phyloP scores from a whole-genome alignment of 305 asterid genomes.

The Rubia occidens region DNA sequence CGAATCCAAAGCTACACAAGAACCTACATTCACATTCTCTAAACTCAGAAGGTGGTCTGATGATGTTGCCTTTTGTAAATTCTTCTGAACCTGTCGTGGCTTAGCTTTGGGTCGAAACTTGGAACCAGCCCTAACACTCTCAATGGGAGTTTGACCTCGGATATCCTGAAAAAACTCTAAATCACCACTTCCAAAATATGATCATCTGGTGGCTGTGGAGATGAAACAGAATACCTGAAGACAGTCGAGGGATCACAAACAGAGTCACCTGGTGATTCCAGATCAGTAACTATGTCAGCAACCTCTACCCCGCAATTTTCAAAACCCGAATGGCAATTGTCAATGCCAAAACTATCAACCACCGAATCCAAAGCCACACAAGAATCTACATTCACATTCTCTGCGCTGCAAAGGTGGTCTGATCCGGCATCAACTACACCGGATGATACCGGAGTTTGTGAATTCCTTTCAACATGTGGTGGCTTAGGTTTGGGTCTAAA shows the following conservation, averaged over 20 bases:
- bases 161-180: background rate
- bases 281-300: slow-evolving; percentile 32
- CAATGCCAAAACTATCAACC: slow-evolving; percentile 17
- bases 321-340: slow-evolving; percentile 28
- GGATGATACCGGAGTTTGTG: slow-evolving; percentile 24
- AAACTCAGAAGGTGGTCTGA: slow-evolving; percentile 15
- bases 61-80: slow-evolving; percentile 24
- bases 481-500: slow-evolving; percentile 59
- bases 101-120: slow-evolving; percentile 67
- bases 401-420: slow-evolving; percentile 17
- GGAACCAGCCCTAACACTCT: slow-evolving; percentile 40
- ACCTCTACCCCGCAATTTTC: slow-evolving; percentile 34
- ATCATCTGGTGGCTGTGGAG: slow-evolving; percentile 26
- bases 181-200: slow-evolving; percentile 16
- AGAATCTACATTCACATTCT: slow-evolving; percentile 13
- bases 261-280: slow-evolving; percentile 37
- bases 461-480: slow-evolving; percentile 27
- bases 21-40: slow-evolving; percentile 12
- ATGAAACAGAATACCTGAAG: slow-evolving; percentile 30
- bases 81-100: slow-evolving; percentile 30
- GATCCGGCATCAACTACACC: slow-evolving; percentile 10
- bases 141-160: background rate
- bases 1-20: slow-evolving; percentile 24
- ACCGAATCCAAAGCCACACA: slow-evolving; percentile 24
- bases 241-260: slow-evolving; percentile 26